Base-by-base conservation (phyloP, 805 yeast species). In the Candida insectalens region DNA sequence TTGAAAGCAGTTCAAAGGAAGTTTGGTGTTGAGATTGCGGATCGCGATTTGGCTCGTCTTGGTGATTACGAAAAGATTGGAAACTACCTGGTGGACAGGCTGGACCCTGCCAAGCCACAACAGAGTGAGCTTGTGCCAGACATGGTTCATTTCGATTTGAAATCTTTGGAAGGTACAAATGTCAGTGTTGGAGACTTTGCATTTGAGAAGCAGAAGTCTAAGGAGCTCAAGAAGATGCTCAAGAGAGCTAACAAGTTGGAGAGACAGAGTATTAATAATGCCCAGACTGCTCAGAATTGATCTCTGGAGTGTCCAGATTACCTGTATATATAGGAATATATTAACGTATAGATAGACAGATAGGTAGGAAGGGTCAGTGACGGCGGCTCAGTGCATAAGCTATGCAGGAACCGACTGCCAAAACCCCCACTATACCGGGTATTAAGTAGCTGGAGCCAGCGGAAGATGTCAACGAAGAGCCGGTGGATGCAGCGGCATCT, bases 51-150 rank as follows among this genome's bases (percentile, higher is more conserved):
- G 19, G 47, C 74, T 6, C 53, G 55, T 34, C 44, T 71, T 5
- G 63, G 60, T 39, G 53, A 59, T 10, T 56, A 69, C 16, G 51
- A 40, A 2, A 56, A 53, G 25, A 59, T 78, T 25, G 54, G 57
- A 36, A 36, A 45, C 0, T 65, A 64, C 34, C 55, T 73, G 31
- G 22, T 43, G 1, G 34, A 44, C 7, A 40, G 56, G 36, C 50
- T 66, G n/a, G 59, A 67, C 18, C 64, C 66, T 16, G 44, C 48
- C 14, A 18, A 21, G 4, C 61, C 65, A 45, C 67, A 60, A 42
- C 71, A 70, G 45, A 87, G 80, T 49, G 69, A 76, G 50, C 71
- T 76, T 47, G 50, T 38, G 21, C 87, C 92, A n/a, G 71, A 80
- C 46, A 89, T 84, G 19, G 71, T 83, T 36, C 74, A 76, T 40